phyloP scores from a whole-genome alignment of 2,329 filamentous ascomycete genomes.

The Beauveria scarabaeidicola region DNA sequence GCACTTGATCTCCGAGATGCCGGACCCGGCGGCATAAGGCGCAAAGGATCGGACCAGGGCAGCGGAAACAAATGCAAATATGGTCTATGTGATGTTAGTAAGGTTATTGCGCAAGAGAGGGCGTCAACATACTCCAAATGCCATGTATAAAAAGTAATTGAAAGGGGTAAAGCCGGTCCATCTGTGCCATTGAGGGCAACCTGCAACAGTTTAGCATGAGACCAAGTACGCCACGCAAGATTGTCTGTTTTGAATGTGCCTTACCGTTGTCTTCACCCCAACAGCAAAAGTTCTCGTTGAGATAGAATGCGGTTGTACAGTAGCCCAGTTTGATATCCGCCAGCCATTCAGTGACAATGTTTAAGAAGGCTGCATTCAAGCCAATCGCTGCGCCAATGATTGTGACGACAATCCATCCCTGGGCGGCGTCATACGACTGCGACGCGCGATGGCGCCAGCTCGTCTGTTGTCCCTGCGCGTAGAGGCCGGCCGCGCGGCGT shows the following conservation, averaged over 20 bases:
- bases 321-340: slow-evolving; percentile 94
- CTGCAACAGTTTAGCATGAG: slow-evolving; percentile 31
- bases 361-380: slow-evolving; percentile 83
- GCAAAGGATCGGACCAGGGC: slow-evolving; percentile 84
- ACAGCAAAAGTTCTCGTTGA: slow-evolving; percentile 96
- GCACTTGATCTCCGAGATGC: slow-evolving; percentile 98
- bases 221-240: not conserved
- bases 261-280: slow-evolving; percentile 85
- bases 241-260: slow-evolving; percentile 11
- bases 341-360: slow-evolving; percentile 95
- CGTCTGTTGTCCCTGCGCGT: slow-evolving; percentile 56
- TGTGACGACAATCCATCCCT: slow-evolving; percentile 96
- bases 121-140: slow-evolving; percentile 58
- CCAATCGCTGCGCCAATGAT: slow-evolving; percentile 90
- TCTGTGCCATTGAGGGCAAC: slow-evolving; percentile 78
- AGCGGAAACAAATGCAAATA: slow-evolving; percentile 77
- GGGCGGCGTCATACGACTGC: slow-evolving; percentile 89
- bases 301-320: slow-evolving; percentile 89
- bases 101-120: not conserved
- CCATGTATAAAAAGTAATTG: slow-evolving; percentile 83
- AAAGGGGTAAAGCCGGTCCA: slow-evolving; percentile 73
- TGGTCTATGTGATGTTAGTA: slow-evolving; percentile 36
- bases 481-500: slow-evolving; percentile 62
- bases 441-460: slow-evolving; percentile 75
- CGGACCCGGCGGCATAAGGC: slow-evolving; percentile 91